A percentile compares a stretch with the other conserved stretches of the same genome.
These are phyloP conservation scores for Hypoxylon subgilvum DNA, from an alignment of 495 filamentous ascomycete genomes.

Conservation along the genomic window DNA sequence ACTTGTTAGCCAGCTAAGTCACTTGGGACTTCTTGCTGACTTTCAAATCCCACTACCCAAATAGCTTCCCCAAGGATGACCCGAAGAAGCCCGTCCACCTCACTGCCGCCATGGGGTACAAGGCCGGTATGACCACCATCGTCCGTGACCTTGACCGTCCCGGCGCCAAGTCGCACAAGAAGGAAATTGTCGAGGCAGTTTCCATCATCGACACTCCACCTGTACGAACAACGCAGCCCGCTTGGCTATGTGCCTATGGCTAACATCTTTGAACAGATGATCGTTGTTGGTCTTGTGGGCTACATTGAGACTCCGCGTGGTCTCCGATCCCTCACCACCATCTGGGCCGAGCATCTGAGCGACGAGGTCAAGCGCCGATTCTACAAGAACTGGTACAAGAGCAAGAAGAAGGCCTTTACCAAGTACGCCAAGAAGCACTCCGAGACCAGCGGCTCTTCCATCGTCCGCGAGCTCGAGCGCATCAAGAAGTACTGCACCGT, in stretches of 20 bases:
- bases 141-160: slow-evolving; percentile 99
- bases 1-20: neutral
- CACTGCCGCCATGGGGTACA: slow-evolving; percentile 98
- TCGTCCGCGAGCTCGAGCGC: slow-evolving; percentile 96
- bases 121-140: slow-evolving; percentile 99
- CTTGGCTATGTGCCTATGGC: slow-evolving; percentile 65
- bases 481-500: slow-evolving; percentile 99
- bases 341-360: slow-evolving; percentile 98
- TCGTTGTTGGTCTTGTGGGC: slow-evolving; percentile 98
- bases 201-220: slow-evolving; percentile 99
- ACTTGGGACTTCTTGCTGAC: no score
- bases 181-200: slow-evolving; percentile 99
- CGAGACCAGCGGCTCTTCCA: slow-evolving; percentile 82
- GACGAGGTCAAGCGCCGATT: slow-evolving; percentile 99
- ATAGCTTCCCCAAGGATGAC: slow-evolving; percentile 98
- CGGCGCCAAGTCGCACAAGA: slow-evolving; percentile 99
- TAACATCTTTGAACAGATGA: slow-evolving; percentile 79
- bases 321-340: slow-evolving; percentile 97
- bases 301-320: slow-evolving; percentile 99
- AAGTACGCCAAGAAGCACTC: slow-evolving; percentile 99
- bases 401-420: slow-evolving; percentile 99
- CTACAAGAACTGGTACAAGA: slow-evolving; percentile 99
- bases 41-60: no score
- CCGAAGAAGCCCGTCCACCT: slow-evolving; percentile 99
- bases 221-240: slow-evolving; percentile 79